These are phyloP conservation scores for Phytopythium vexans DNA, from an alignment of 352 stramenopile species.

Conservation along the genomic window DNA sequence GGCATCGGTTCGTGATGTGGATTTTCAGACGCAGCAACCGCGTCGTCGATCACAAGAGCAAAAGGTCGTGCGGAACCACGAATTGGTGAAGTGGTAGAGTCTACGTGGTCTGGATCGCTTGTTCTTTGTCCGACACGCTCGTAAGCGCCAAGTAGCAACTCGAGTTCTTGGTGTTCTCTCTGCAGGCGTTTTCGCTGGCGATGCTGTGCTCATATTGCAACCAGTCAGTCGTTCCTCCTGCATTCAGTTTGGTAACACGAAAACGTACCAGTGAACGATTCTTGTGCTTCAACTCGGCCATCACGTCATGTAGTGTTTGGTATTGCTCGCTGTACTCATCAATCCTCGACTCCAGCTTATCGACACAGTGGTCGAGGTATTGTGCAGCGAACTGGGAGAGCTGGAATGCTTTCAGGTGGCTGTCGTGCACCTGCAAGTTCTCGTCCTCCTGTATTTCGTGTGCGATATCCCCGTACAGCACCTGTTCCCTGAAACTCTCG, in stretches of 20 bases:
- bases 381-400: slow-evolving; percentile 60
- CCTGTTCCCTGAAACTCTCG: slow-evolving; percentile 40
- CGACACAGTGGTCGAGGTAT: slow-evolving; percentile 64
- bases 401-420: slow-evolving; percentile 45
- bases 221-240: too few species aligned
- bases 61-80: background rate
- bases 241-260: background rate
- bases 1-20: background rate
- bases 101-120: slow-evolving; percentile 1
- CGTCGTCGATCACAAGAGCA: background rate
- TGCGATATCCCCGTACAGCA: slow-evolving; percentile 53
- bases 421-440: slow-evolving; percentile 47
- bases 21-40: background rate
- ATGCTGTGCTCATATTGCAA: background rate
- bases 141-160: slow-evolving; percentile 52
- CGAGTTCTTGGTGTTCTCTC: slow-evolving; percentile 51
- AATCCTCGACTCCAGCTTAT: slow-evolving; percentile 28
- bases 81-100: slow-evolving; percentile 5
- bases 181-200: slow-evolving; percentile 35
- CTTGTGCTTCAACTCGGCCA: slow-evolving; percentile 13
- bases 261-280: slow-evolving; percentile 26
- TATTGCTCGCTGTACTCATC: slow-evolving; percentile 41
- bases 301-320: slow-evolving; percentile 10
- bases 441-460: slow-evolving; percentile 47
- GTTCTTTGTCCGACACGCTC: slow-evolving; percentile 40